Evolutionary conservation across 257 asterid genomes (phyloP).

Genomic region (Asclepias syriaca): DNA sequence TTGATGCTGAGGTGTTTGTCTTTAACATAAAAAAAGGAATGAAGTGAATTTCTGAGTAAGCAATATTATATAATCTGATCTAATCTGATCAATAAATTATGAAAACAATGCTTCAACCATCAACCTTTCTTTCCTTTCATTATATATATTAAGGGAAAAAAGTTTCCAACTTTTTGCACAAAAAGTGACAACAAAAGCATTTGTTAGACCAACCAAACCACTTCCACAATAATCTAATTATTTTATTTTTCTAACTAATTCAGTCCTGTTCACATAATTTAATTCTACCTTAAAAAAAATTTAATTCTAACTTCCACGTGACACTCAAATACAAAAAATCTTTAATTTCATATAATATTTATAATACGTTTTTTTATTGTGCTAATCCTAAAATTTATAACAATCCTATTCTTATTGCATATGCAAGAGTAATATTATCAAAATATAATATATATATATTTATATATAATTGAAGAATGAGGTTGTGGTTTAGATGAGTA

Average conservation of each 20-base stretch:
- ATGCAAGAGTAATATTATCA: too few species aligned
- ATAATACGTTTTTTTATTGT: too few species aligned
- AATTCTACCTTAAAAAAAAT: too few species aligned
- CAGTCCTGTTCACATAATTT: too few species aligned
- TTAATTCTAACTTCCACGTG: too few species aligned
- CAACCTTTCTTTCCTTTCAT: too few species aligned
- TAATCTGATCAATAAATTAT: background rate
- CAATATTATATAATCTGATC: background rate
- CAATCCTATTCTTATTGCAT: too few species aligned
- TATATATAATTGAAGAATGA: background rate
- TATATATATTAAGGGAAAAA: background rate
- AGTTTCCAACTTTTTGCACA: background rate
- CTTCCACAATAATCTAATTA: background rate
- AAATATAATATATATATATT: too few species aligned
- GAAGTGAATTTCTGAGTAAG: background rate
- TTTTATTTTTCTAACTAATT: too few species aligned
- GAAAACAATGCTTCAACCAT: background rate
- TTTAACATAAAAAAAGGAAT: background rate
- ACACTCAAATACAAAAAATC: too few species aligned
- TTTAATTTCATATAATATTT: too few species aligned
- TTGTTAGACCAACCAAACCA: background rate
- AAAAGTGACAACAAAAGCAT: background rate
- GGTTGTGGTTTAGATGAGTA: constrained; percentile 5
- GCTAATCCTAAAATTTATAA: too few species aligned
- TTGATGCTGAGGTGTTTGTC: constrained; percentile 4